phyloP scores from a whole-genome alignment of 2,329 filamentous ascomycete genomes.

The Ceratocystis diversiconidia region DNA sequence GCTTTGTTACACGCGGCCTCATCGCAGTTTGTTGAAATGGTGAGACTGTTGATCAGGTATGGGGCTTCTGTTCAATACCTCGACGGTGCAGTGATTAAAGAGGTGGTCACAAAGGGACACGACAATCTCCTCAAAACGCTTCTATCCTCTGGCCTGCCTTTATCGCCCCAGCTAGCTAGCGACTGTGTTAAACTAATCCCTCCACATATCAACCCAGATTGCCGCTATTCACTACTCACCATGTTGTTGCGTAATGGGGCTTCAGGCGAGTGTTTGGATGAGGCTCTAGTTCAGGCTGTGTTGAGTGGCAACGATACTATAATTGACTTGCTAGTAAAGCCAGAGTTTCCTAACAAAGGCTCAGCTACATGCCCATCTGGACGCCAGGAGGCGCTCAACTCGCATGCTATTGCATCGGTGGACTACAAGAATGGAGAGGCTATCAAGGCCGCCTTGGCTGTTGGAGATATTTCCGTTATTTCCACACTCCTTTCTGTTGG shows the following conservation, averaged over 20 bases:
- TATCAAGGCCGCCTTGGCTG: slow-evolving; percentile 35
- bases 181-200: slow-evolving; percentile 37
- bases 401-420: slow-evolving; percentile 38
- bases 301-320: slow-evolving; percentile 35
- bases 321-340: slow-evolving; percentile 35
- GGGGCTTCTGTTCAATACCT: slow-evolving; percentile 42
- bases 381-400: slow-evolving; percentile 25
- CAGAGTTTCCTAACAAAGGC: slow-evolving; percentile 30
- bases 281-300: slow-evolving; percentile 37
- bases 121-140: slow-evolving; percentile 34
- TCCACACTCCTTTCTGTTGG: slow-evolving; percentile 33
- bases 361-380: background rate
- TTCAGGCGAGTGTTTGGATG: slow-evolving; percentile 31
- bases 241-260: slow-evolving; percentile 39
- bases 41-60: slow-evolving; percentile 37
- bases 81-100: slow-evolving; percentile 35
- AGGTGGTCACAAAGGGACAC: slow-evolving; percentile 34
- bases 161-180: slow-evolving; percentile 35
- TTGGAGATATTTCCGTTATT: slow-evolving; percentile 32
- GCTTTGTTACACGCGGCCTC: slow-evolving; percentile 38
- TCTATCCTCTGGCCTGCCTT: slow-evolving; percentile 30
- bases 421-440: slow-evolving; percentile 39
- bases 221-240: slow-evolving; percentile 32
- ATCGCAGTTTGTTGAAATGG: slow-evolving; percentile 40
- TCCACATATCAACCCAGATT: slow-evolving; percentile 32